These are phyloP conservation scores for Mentha longifolia DNA, from an alignment of 257 asterid species.

Conservation along the genomic window DNA sequence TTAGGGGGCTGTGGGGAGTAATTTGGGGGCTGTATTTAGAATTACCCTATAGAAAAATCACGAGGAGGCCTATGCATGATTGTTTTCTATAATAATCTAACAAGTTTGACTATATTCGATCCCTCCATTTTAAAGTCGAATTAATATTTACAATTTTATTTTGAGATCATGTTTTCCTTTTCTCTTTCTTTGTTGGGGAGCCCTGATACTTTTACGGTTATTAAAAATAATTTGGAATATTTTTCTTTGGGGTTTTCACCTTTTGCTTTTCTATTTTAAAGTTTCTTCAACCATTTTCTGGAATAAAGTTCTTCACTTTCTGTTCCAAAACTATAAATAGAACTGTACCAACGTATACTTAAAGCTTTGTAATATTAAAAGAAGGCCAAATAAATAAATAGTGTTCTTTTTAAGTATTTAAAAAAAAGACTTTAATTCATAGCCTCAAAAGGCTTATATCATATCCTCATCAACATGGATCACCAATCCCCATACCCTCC, in stretches of 20 bases:
- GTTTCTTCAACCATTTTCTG: neutral
- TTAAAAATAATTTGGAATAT: too few species aligned
- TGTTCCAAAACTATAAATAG: neutral
- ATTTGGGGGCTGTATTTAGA: too few species aligned
- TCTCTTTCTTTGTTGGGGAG: neutral
- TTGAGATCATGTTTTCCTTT: neutral
- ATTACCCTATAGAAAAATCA: too few species aligned
- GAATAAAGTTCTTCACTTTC: neutral
- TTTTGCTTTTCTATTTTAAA: neutral
- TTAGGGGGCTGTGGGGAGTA: too few species aligned
- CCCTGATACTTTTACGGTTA: too few species aligned
- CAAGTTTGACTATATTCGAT: constrained; percentile 14
- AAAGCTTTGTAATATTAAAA: neutral
- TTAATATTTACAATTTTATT: neutral
- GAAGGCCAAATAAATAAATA: too few species aligned
- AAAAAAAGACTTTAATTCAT: neutral
- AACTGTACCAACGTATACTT: neutral
- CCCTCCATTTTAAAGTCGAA: neutral
- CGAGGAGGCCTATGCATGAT: neutral
- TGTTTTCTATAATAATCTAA: neutral
- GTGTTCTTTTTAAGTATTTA: neutral
- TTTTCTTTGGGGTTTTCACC: neutral
- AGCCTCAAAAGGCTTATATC: neutral
- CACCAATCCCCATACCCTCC: too few species aligned
- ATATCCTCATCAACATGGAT: too few species aligned